phyloP scores from a whole-genome alignment of 2,329 filamentous ascomycete genomes.

The Fusarium multiceps region DNA sequence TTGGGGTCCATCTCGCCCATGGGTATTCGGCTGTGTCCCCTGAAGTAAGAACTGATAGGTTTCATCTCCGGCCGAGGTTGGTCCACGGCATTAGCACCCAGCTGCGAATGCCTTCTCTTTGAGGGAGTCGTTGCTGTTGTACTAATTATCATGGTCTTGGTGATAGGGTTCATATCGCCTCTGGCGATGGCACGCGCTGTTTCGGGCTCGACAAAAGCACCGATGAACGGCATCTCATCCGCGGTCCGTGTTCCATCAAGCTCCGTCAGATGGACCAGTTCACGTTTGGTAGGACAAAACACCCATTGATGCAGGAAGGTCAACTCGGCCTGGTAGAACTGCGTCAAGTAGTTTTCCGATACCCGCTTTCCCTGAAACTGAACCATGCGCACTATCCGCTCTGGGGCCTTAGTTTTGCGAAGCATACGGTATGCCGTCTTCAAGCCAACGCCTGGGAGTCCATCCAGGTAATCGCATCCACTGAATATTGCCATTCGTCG shows the following conservation, averaged over 20 bases:
- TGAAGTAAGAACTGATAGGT: constrained; percentile 67
- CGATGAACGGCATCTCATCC: constrained; percentile 84
- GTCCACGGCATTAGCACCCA: constrained; percentile 36
- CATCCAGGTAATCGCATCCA: constrained; percentile 93
- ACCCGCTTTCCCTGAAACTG: constrained; percentile 92
- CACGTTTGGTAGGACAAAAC: constrained; percentile 79
- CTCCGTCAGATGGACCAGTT: constrained; percentile 80
- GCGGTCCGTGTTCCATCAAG: constrained; percentile 71
- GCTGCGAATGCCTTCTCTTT: constrained; percentile 57
- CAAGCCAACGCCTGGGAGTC: constrained; percentile 85
- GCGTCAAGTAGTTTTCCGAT: constrained; percentile 81
- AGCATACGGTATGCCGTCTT: constrained; percentile 94
- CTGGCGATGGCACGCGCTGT: constrained; percentile 79
- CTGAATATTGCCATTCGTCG: constrained; percentile 95
- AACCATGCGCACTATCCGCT: constrained; percentile 82
- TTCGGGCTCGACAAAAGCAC: constrained; percentile 74
- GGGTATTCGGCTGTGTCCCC: constrained; percentile 61
- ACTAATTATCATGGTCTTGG: constrained; percentile 71
- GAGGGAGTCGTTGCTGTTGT: constrained; percentile 55
- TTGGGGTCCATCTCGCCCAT: constrained; percentile 73
- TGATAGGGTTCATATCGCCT: constrained; percentile 90
- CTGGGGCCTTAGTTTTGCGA: constrained; percentile 88
- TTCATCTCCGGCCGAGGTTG: constrained; percentile 54
- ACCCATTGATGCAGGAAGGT: constrained; percentile 97
- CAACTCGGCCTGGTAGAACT: constrained; percentile 86